Evolutionary conservation across 441 rosid species (phyloP).

Genomic region (Corymbia calophylla): DNA sequence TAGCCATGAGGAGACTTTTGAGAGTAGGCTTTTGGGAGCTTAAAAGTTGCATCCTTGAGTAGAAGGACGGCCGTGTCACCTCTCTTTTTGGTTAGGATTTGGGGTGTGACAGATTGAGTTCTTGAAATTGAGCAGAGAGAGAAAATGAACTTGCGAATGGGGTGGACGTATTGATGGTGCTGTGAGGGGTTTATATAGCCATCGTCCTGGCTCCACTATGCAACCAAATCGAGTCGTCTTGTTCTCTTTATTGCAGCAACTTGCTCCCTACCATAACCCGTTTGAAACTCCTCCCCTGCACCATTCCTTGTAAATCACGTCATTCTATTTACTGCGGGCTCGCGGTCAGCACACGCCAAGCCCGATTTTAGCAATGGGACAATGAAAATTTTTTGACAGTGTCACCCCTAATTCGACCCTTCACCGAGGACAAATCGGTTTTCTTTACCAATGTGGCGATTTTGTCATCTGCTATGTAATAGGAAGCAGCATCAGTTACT

Average conservation of each 20-base stretch:
- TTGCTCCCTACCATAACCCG: neutral
- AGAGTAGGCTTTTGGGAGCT: too few relatives aligned
- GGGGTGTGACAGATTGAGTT: neutral
- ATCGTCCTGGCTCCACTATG: neutral
- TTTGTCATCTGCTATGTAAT: neutral
- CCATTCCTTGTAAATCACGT: neutral
- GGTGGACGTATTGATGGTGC: neutral
- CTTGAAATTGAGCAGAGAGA: neutral
- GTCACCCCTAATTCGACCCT: neutral
- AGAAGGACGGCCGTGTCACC: too few relatives aligned
- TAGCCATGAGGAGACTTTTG: too few relatives aligned
- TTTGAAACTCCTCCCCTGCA: neutral
- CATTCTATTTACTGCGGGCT: neutral
- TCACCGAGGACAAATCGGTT: neutral
- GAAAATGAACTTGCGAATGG: neutral
- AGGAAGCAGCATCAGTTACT: neutral
- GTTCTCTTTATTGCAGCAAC: neutral
- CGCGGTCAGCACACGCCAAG: neutral
- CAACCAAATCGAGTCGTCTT: neutral
- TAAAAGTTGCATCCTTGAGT: too few relatives aligned
- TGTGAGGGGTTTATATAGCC: neutral
- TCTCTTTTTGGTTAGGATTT: too few relatives aligned
- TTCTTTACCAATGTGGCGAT: neutral
- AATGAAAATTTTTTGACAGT: neutral
- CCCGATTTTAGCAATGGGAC: neutral